Percentiles rank a stretch among this genome's conserved stretches.
Evolutionary conservation across 2,329 filamentous ascomycete species (phyloP).

Genomic region (Trichothecium sympodiale): DNA sequence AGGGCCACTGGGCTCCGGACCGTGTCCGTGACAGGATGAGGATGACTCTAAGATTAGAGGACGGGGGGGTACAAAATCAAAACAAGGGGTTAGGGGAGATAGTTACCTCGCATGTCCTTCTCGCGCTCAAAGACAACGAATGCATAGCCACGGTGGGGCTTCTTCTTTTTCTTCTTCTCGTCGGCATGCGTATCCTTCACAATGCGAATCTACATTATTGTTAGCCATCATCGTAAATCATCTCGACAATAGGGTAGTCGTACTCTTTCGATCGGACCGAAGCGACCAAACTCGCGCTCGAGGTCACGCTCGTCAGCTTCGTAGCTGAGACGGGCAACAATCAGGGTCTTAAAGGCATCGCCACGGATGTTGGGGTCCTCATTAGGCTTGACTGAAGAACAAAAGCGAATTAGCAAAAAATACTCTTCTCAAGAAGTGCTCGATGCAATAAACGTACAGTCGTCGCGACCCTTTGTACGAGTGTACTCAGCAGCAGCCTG

Average conservation of each 20-base stretch:
- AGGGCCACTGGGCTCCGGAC: conserved; percentile 26
- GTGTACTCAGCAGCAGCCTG: conserved; percentile 54
- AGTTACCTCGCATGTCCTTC: conserved; percentile 97
- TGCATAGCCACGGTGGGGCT: conserved; percentile 80
- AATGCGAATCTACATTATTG: conserved; percentile 61
- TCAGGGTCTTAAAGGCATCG: conserved; percentile 89
- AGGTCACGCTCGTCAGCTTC: conserved; percentile 82
- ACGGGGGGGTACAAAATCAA: conserved; percentile 10
- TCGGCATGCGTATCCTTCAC: conserved; percentile 64
- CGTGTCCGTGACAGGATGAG: conserved; percentile 15
- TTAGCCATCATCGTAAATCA: neutral
- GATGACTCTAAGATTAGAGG: conserved; percentile 12
- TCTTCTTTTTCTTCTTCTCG: conserved; percentile 65
- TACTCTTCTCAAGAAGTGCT: neutral
- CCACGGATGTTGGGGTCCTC: conserved; percentile 84
- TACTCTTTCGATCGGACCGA: conserved; percentile 88
- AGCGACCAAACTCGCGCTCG: conserved; percentile 86
- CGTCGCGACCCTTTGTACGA: conserved; percentile 50
- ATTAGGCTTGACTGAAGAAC: conserved; percentile 60
- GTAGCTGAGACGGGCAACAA: conserved; percentile 83
- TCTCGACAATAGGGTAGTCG: conserved; percentile 15
- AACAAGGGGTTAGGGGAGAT: conserved; percentile 17
- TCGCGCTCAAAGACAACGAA: conserved; percentile 96
- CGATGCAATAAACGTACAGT: conserved; percentile 37
- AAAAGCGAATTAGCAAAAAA: conserved; percentile 8